Percentiles rank a stretch among this genome's conserved stretches.
Evolutionary conservation across 2,329 filamentous ascomycete genomes (phyloP).

Genomic region (Colletotrichum paranaense): DNA sequence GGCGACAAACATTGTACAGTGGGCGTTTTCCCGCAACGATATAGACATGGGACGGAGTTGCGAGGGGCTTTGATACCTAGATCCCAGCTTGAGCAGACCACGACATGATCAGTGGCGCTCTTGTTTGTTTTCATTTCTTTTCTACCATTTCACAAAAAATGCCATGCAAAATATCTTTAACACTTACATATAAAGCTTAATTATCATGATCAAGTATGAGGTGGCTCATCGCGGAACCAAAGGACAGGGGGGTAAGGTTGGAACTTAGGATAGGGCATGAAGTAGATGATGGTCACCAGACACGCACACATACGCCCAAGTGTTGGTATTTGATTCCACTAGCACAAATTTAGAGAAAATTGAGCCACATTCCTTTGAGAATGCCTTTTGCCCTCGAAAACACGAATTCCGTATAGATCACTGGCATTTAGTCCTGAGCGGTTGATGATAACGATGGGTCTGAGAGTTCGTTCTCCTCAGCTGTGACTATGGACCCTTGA

Average conservation of each 20-base stretch:
- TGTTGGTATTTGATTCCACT: slow-evolving; percentile 7
- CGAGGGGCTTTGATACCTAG: slow-evolving; percentile 29
- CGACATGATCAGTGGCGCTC: slow-evolving; percentile 9
- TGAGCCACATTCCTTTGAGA: neutral
- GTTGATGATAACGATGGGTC: too few species aligned
- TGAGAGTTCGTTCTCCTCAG: too few species aligned
- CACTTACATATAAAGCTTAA: slow-evolving; percentile 24
- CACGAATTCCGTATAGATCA: too few species aligned
- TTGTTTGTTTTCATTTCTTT: slow-evolving; percentile 2
- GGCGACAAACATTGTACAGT: slow-evolving; percentile 24
- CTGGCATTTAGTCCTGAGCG: too few species aligned
- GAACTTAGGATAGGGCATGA: slow-evolving; percentile 2
- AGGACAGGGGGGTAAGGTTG: neutral
- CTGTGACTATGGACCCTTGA: too few species aligned
- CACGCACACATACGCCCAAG: neutral
- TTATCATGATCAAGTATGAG: neutral
- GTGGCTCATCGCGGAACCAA: neutral
- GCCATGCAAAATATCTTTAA: slow-evolving; percentile 5
- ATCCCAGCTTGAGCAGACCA: slow-evolving; percentile 24
- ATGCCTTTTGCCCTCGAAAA: neutral
- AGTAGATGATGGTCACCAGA: slow-evolving; percentile 4
- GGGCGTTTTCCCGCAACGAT: slow-evolving; percentile 25
- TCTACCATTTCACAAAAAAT: neutral
- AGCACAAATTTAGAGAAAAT: slow-evolving; percentile 9
- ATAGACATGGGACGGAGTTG: slow-evolving; percentile 36